Evolutionary conservation across 164 flowering plant genomes (phyloP).

Genomic region (Warburgia ugandensis): DNA sequence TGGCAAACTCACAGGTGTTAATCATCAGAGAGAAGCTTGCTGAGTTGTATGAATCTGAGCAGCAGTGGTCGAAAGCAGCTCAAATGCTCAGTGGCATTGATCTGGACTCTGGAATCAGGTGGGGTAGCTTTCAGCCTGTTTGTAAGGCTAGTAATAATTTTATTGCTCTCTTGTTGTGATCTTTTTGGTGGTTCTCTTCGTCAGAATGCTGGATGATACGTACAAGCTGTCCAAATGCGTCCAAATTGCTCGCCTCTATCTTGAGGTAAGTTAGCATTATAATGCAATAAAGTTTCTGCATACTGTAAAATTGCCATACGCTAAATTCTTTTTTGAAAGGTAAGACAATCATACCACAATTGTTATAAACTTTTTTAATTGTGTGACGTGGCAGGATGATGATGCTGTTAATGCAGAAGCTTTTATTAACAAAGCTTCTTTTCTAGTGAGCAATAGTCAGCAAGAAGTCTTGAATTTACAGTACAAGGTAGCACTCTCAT

Average conservation of each 20-base stretch:
- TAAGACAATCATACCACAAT: no score
- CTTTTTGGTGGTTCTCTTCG: no score
- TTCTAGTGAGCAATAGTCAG: conserved; percentile 86
- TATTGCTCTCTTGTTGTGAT: no score
- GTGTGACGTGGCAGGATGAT: conserved; percentile 65
- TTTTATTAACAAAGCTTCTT: conserved; percentile 91
- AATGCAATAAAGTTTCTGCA: neutral
- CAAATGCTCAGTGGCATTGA: conserved; percentile 99
- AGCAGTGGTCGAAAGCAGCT: conserved; percentile 97
- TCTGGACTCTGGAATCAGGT: conserved; percentile 95
- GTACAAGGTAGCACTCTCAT: conserved; percentile 57
- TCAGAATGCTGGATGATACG: conserved; percentile 81
- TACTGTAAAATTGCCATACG: neutral
- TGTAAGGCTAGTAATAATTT: neutral
- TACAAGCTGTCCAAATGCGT: conserved; percentile 91
- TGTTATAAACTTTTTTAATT: conserved; percentile 1
- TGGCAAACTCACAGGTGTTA: conserved; percentile 45
- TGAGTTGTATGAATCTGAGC: conserved; percentile 93
- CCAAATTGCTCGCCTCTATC: conserved; percentile 93
- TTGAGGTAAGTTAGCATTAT: conserved; percentile 55
- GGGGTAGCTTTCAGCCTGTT: conserved; percentile 1
- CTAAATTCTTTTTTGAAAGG: no score
- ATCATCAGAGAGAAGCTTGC: conserved; percentile 94
- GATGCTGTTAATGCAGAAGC: conserved; percentile 98
- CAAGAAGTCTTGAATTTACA: conserved; percentile 86